Conservation (phyloP, 2,329 filamentous ascomycete genomes). For the Fusarium hostae region DNA sequence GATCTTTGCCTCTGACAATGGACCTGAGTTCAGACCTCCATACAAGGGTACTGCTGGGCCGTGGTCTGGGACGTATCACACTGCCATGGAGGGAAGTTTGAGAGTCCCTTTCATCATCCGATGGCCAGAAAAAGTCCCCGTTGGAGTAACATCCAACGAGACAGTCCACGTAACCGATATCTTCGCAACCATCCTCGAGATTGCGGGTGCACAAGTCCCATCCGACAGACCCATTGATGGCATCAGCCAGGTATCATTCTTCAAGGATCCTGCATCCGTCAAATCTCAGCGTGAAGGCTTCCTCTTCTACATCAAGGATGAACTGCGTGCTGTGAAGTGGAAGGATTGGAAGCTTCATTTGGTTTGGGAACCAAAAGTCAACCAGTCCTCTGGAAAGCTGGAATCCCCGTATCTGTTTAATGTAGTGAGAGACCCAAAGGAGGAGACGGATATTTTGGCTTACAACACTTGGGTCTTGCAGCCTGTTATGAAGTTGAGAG, state of each 20-base stretch:
- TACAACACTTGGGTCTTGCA: conserved; percentile 51
- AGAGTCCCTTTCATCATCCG: conserved; percentile 51
- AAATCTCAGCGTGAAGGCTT: conserved; percentile 43
- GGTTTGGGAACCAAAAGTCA: conserved; percentile 51
- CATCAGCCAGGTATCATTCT: conserved; percentile 44
- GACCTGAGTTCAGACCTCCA: conserved; percentile 48
- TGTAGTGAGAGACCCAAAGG: conserved; percentile 46
- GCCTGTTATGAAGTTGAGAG: conserved; percentile 44
- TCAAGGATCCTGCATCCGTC: conserved; percentile 31
- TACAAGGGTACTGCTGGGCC: conserved; percentile 49
- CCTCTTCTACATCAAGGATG: conserved; percentile 50
- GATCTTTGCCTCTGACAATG: conserved; percentile 52
- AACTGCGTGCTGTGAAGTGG: conserved; percentile 51
- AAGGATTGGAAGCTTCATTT: conserved; percentile 51
- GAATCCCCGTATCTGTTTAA: conserved; percentile 51
- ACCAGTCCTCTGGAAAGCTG: conserved; percentile 46
- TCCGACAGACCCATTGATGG: conserved; percentile 48
- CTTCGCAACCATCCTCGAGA: conserved; percentile 47
- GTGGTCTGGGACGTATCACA: conserved; percentile 51
- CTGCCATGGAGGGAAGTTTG: conserved; percentile 51
- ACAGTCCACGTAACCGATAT: conserved; percentile 50
- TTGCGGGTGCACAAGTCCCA: conserved; percentile 36
- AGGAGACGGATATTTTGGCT: conserved; percentile 47
- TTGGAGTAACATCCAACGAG: conserved; percentile 43
- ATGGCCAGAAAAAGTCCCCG: conserved; percentile 48